Conservation (phyloP, 2,329 filamentous ascomycete species). For the Ascochyta fabae region DNA sequence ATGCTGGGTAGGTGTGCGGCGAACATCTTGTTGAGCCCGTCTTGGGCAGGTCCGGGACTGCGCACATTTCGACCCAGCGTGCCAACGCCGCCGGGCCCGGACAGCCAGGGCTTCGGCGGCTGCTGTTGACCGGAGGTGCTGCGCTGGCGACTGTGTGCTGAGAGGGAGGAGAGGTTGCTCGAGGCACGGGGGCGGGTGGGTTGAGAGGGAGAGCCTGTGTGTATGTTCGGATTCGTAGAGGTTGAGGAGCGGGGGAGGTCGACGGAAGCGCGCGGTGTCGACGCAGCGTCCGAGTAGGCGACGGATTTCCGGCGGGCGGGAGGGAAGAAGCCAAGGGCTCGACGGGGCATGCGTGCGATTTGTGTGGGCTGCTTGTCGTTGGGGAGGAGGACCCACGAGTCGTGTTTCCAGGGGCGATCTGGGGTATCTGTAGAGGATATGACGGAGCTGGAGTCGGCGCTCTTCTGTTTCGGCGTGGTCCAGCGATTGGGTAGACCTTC, state of each 20-base stretch:
- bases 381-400: slow-evolving; percentile 86
- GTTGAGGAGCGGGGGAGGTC: slow-evolving; percentile 61
- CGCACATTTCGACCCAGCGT: slow-evolving; percentile 75
- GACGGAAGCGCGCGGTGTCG: slow-evolving; percentile 71
- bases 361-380: slow-evolving; percentile 75
- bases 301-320: slow-evolving; percentile 86
- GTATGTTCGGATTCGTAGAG: slow-evolving; percentile 38
- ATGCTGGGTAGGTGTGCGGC: slow-evolving; percentile 82
- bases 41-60: slow-evolving; percentile 80
- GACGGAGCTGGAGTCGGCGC: slow-evolving; percentile 38
- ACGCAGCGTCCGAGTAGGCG: slow-evolving; percentile 64
- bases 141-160: slow-evolving; percentile 44
- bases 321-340: slow-evolving; percentile 88
- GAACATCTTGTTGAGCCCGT: slow-evolving; percentile 83
- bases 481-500: slow-evolving; percentile 45
- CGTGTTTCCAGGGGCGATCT: slow-evolving; percentile 79
- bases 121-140: slow-evolving; percentile 41
- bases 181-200: slow-evolving; percentile 44
- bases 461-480: slow-evolving; percentile 46
- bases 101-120: slow-evolving; percentile 61
- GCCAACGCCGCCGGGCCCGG: slow-evolving; percentile 86
- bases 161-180: slow-evolving; percentile 49
- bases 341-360: slow-evolving; percentile 82
- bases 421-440: slow-evolving; percentile 57
- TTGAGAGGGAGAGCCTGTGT: slow-evolving; percentile 47